Evolutionary conservation across 371 early-diverging fungal genomes (phyloP).

Genomic region (Mucor lusitanicus): DNA sequence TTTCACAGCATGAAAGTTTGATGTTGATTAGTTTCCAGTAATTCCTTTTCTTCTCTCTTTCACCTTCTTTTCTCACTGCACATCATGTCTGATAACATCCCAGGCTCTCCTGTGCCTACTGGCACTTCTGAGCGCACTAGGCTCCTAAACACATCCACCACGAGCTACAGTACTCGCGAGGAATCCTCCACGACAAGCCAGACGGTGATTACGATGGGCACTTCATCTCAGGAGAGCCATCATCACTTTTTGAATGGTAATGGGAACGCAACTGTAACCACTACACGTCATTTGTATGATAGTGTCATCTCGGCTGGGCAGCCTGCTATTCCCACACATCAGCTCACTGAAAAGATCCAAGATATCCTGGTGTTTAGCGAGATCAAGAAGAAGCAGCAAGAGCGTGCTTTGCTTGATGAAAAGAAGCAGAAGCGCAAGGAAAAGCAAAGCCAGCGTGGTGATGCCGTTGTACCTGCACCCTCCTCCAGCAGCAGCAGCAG

Average conservation of each 20-base stretch:
- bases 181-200: slow-evolving; percentile 1
- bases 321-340: slow-evolving; percentile 23
- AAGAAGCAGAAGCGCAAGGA: neutral
- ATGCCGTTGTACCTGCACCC: neutral
- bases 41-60: neutral
- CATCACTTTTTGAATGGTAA: neutral
- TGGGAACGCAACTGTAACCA: neutral
- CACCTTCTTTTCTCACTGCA: neutral
- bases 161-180: slow-evolving; percentile 11
- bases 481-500: neutral
- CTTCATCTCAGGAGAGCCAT: neutral
- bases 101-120: slow-evolving; percentile 12
- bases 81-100: neutral
- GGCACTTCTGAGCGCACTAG: slow-evolving; percentile 23
- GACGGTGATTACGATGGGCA: slow-evolving; percentile 20
- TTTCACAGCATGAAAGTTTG: slow-evolving; percentile 5
- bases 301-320: slow-evolving; percentile 7
- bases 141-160: slow-evolving; percentile 14
- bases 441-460: slow-evolving; percentile 5
- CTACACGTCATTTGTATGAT: neutral
- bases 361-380: slow-evolving; percentile 31
- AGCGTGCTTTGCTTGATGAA: neutral
- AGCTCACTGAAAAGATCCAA: slow-evolving; percentile 33
- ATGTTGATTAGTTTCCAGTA: neutral
- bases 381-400: slow-evolving; percentile 25